These are phyloP conservation scores for Entrophospora sp. DNA, from an alignment of 192 early-diverging fungal genomes.

Conservation along the genomic window DNA sequence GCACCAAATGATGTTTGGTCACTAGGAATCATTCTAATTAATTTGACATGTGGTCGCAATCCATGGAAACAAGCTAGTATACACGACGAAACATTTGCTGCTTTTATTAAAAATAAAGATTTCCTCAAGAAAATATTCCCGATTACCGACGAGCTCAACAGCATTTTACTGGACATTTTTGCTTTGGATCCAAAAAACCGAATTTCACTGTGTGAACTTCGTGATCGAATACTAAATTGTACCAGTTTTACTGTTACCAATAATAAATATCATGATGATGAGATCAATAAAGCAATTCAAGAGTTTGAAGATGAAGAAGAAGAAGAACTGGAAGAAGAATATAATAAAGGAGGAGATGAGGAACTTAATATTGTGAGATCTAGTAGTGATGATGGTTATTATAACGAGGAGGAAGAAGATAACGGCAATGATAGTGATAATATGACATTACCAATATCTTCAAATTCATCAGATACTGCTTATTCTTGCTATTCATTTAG, in stretches of 20 bases:
- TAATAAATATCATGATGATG: slow-evolving; percentile 9
- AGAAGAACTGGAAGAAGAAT: no score
- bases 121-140: slow-evolving; percentile 55
- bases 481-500: no score
- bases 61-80: slow-evolving; percentile 67
- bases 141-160: slow-evolving; percentile 51
- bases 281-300: neutral
- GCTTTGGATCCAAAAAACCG: slow-evolving; percentile 36
- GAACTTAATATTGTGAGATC: no score
- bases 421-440: no score
- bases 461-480: no score
- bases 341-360: no score
- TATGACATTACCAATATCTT: no score
- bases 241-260: slow-evolving; percentile 34
- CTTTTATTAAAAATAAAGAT: slow-evolving; percentile 41
- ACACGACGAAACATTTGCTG: slow-evolving; percentile 47
- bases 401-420: no score
- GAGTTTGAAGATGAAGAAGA: neutral
- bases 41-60: slow-evolving; percentile 67
- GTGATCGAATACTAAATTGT: slow-evolving; percentile 34
- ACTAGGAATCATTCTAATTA: slow-evolving; percentile 88
- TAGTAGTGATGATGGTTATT: no score
- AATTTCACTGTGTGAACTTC: slow-evolving; percentile 34
- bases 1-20: slow-evolving; percentile 81
- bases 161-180: slow-evolving; percentile 40